Evolutionary conservation across 139 green algal genomes (phyloP), one percentile per base, ranked within the genome.

Genomic region (Asterochloris sp.): DNA sequence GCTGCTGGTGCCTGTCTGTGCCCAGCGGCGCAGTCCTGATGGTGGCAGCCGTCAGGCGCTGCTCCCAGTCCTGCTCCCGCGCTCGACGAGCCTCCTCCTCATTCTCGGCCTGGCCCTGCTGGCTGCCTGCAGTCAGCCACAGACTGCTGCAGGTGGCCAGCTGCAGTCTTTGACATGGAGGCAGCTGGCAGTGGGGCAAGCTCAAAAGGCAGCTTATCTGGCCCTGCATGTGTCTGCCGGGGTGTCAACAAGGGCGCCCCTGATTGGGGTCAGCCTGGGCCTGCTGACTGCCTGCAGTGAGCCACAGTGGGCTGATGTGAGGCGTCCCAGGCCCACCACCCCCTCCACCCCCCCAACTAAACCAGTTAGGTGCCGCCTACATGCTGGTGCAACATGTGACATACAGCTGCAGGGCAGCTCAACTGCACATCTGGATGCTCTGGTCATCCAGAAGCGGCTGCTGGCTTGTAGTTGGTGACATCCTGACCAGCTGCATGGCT

Each of bases 1-100:
- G 80, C 28, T 90, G 87, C 81, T 85, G 78, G 86, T 91, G 74
- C 28, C 92, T 85, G 90, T 96, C 92, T 19, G 66, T 60, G 47
- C 92, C 92, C 62, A 96, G 81, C 0, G 89, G 84, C 47, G 90
- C 84, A 24, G 84, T 89, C 17, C 91, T 85, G 15, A 92, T 83
- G 8, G 81, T 19, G 10, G 69, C 85, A 19, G 66, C 63, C 14
- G 88, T 84, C 24, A 91, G 29, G 73, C 88, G 79, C 13, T 76
- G 81, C 60, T 94, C 88, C 54, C 89, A 85, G 13, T 83, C 75
- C 74, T 89, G 61, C 69, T 84, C 84, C 47, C 61, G 54, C 13
- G 68, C 77, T 27, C 79, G 80, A 66, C 64, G 47, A 29, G 19
- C 74, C 28, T 84, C 64, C 13, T 76, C 63, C 76, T 88, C 83